Percentiles rank a stretch among this genome's conserved stretches.
phyloP scores from a whole-genome alignment of 768 basidiomycete species.

The Panellus pusillus region DNA sequence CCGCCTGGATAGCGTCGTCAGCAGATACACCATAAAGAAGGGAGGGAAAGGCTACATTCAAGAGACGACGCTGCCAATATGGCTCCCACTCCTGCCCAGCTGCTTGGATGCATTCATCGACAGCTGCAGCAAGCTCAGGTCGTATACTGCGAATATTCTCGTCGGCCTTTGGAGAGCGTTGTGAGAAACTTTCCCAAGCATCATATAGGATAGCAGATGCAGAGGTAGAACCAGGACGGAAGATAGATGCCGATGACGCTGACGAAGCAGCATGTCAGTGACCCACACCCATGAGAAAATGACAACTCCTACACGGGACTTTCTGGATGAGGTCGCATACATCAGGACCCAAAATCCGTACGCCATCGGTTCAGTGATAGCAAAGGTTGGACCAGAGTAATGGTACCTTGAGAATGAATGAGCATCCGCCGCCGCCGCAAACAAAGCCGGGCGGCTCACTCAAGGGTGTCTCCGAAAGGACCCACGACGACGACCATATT shows the following conservation, averaged over 20 bases:
- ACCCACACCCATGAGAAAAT: neutral
- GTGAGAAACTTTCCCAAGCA: slow-evolving; percentile 85
- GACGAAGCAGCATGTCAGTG: slow-evolving; percentile 5
- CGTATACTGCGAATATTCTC: slow-evolving; percentile 88
- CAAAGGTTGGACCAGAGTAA: slow-evolving; percentile 73
- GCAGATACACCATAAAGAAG: neutral
- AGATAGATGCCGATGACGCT: slow-evolving; percentile 82
- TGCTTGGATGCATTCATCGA: slow-evolving; percentile 91
- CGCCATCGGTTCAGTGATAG: slow-evolving; percentile 87
- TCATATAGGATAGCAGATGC: slow-evolving; percentile 91
- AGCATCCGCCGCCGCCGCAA: slow-evolving; percentile 1
- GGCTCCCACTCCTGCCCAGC: slow-evolving; percentile 92
- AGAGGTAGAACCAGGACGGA: slow-evolving; percentile 89
- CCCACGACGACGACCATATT: slow-evolving; percentile 81
- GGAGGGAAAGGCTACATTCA: slow-evolving; percentile 59
- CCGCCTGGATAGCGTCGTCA: slow-evolving; percentile 57
- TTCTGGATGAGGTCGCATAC: slow-evolving; percentile 90
- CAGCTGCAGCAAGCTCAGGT: slow-evolving; percentile 81
- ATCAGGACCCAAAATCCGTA: slow-evolving; percentile 78
- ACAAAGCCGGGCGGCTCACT: slow-evolving; percentile 50
- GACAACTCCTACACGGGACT: slow-evolving; percentile 69
- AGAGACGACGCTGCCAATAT: slow-evolving; percentile 81
- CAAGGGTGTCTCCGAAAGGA: slow-evolving; percentile 83
- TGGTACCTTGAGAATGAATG: slow-evolving; percentile 57
- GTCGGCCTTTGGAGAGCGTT: slow-evolving; percentile 87